Base-by-base conservation (phyloP, 805 yeast genomes). In the Pichia phayaonensis region DNA sequence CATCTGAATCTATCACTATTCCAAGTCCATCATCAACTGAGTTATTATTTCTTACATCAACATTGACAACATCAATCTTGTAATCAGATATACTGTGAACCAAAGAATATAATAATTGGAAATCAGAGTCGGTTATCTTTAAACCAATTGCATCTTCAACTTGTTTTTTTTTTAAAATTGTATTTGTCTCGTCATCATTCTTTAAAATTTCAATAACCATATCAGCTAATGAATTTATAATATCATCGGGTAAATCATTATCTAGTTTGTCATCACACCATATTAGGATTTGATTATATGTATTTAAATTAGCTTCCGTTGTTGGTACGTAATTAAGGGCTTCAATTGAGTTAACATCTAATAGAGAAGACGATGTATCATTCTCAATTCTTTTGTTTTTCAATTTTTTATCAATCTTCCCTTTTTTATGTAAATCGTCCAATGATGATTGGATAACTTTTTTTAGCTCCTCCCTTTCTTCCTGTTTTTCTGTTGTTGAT, bases 231-330 rank as follows among this genome's bases (percentile, higher is more conserved):
- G 94, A 83, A 21, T 81, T 62, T 2, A 89, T 73, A 2, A 81
- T 77, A 42, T 81, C 86, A 50, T 85, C 89, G 10, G 90, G 79
- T n/a, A 86, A 78, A 62, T 90, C 97, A 45, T 72, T 73, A 13
- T 83, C 85, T 40, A 86, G 66, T 18, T 72, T 69, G 2, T 68
- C 63, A 7, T 76, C 72, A 4, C 86, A 77, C 80, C 86, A 80
- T 0, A 76, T 64, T 53, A 84, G 66, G n/a, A 89, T 71, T 42
- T 71, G 62, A 42, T 80, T 84, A 62, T 81, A 85, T 0, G 71
- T 63, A 29, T 69, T 71, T 2, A 72, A 64, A 16, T 80, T 82
- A 20, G 73, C 75, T 13, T 72, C 74, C 4, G 78, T 74, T 8
- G 78, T 73, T 0, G 96, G 96, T 36, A 73, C 70, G 62, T 90